phyloP scores from a whole-genome alignment of 768 basidiomycete species.

The Boletus eberwhitei region DNA sequence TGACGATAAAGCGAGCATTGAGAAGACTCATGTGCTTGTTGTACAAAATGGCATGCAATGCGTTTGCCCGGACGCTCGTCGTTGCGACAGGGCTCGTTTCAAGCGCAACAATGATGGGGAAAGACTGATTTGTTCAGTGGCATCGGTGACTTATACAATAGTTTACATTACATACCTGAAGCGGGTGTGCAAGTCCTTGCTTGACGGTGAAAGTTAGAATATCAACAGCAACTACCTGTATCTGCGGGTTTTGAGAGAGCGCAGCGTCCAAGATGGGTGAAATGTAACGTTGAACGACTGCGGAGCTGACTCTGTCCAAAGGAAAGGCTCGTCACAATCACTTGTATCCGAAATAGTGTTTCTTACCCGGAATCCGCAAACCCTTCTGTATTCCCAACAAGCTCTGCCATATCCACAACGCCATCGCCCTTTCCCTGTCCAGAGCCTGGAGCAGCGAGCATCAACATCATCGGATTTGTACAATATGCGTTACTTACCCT shows the following conservation, averaged over 20 bases:
- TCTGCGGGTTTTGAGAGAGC: constrained; percentile 62
- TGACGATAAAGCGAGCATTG: constrained; percentile 79
- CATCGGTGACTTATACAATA: background rate
- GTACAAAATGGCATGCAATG: constrained; percentile 78
- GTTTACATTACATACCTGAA: constrained; percentile 56
- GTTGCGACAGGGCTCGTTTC: constrained; percentile 70
- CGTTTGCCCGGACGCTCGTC: constrained; percentile 72
- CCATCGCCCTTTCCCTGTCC: constrained; percentile 25
- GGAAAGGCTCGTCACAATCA: background rate
- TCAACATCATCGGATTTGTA: background rate
- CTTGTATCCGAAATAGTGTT: background rate
- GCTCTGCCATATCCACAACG: constrained; percentile 84
- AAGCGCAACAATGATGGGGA: constrained; percentile 89
- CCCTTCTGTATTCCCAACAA: constrained; percentile 92
- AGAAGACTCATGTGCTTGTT: constrained; percentile 87
- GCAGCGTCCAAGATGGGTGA: constrained; percentile 78
- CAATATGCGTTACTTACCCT: constrained; percentile 39
- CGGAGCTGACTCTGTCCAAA: constrained; percentile 77
- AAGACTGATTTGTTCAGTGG: constrained; percentile 51
- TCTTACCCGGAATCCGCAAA: constrained; percentile 96
- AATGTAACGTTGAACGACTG: constrained; percentile 91
- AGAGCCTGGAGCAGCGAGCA: constrained; percentile 4
- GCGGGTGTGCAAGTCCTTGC: constrained; percentile 92
- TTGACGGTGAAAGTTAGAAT: constrained; percentile 90
- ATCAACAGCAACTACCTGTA: constrained; percentile 83